Percentiles rank a stretch among this genome's conserved stretches.
phyloP scores from a whole-genome alignment of 2,329 filamentous ascomycete species.

The Colletotrichum gigasporum region DNA sequence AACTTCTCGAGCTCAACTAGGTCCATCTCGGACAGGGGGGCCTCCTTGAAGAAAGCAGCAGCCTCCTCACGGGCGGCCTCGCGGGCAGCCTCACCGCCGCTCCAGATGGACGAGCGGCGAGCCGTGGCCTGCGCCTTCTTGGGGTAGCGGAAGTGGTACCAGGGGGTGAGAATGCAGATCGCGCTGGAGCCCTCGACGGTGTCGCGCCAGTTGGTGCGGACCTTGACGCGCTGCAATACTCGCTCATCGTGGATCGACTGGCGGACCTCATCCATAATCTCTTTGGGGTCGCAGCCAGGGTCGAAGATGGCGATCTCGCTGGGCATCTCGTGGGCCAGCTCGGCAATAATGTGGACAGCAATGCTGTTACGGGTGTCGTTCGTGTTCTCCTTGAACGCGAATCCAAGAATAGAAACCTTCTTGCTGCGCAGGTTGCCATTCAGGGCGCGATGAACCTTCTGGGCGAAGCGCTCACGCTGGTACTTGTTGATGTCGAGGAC shows the following conservation, averaged over 20 bases:
- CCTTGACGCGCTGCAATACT: constrained; percentile 67
- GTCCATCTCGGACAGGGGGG: constrained; percentile 38
- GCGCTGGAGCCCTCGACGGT: constrained; percentile 43
- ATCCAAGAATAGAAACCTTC: constrained; percentile 78
- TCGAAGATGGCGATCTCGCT: constrained; percentile 75
- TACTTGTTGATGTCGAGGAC: constrained; percentile 82
- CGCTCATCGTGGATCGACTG: constrained; percentile 58
- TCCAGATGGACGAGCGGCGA: constrained; percentile 28
- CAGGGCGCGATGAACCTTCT: constrained; percentile 71
- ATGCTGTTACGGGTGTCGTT: constrained; percentile 78
- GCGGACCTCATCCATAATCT: constrained; percentile 61
- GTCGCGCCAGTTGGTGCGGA: constrained; percentile 50
- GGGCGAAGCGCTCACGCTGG: constrained; percentile 74
- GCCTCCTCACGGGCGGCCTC: constrained; percentile 27
- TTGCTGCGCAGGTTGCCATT: constrained; percentile 76
- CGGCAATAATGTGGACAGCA: constrained; percentile 73
- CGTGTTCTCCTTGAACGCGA: constrained; percentile 84
- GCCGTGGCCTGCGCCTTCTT: constrained; percentile 34
- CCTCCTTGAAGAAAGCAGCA: constrained; percentile 29
- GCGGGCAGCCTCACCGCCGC: constrained; percentile 13
- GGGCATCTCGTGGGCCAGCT: constrained; percentile 71
- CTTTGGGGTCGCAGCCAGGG: constrained; percentile 65
- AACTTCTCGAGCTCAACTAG: constrained; percentile 39
- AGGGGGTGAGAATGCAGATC: constrained; percentile 61
- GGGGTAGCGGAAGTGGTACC: constrained; percentile 58